Percentiles rank a stretch among this genome's conserved stretches.
Evolutionary conservation across 2,329 filamentous ascomycete species (phyloP).

Genomic region (Byssoonygena ceratinophila): DNA sequence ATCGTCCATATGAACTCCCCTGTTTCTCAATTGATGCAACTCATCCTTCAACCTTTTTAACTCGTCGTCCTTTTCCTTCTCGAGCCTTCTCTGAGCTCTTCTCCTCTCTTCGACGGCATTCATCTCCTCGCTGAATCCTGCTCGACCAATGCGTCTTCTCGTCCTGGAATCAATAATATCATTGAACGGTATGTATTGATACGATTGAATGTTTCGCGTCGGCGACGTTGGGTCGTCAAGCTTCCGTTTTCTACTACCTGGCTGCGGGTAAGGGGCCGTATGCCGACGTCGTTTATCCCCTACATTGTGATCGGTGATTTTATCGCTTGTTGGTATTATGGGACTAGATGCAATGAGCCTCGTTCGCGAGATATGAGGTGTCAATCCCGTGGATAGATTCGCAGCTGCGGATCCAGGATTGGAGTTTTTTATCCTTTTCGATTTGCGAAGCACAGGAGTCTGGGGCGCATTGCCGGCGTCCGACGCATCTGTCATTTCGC

Average conservation of each 20-base stretch:
- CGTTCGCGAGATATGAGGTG: conserved; percentile 14
- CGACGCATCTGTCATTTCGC: background rate
- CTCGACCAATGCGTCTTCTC: conserved; percentile 35
- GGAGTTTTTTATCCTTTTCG: conserved; percentile 7
- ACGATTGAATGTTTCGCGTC: conserved; percentile 1
- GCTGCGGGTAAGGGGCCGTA: conserved; percentile 4
- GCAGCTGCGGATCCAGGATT: background rate
- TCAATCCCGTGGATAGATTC: conserved; percentile 11
- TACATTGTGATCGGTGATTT: background rate
- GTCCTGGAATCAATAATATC: conserved; percentile 36
- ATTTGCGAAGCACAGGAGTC: background rate
- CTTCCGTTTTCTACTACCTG: conserved; percentile 3
- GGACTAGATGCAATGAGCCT: conserved; percentile 5
- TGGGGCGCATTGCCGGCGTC: background rate
- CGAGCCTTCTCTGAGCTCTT: conserved; percentile 21
- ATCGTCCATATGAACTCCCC: conserved; percentile 17
- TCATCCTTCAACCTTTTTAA: conserved; percentile 22
- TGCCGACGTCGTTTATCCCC: conserved; percentile 8
- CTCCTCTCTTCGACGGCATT: conserved; percentile 36
- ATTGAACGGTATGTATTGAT: conserved; percentile 34
- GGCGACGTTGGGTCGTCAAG: background rate
- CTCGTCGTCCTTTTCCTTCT: conserved; percentile 25
- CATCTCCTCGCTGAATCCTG: conserved; percentile 39
- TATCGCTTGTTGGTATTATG: background rate
- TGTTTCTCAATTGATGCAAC: conserved; percentile 19